Base-by-base conservation (phyloP, 192 early-diverging fungal species). In the Umbelopsis ramanniana region DNA sequence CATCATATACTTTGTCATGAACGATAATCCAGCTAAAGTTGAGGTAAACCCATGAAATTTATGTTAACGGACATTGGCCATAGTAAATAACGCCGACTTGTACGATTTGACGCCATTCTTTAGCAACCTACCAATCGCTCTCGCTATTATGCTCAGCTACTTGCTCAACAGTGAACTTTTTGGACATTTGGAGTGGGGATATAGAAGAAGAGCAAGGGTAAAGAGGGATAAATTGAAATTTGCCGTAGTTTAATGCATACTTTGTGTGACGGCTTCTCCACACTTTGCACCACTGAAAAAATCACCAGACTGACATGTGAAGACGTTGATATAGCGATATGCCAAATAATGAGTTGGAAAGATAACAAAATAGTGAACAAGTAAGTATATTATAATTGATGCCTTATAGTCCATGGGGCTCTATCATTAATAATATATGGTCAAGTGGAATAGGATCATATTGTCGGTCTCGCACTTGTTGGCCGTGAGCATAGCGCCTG, bases 1-100 rank as follows among this genome's bases (percentile, higher is more conserved):
- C 80, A 75, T 89, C 85, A 67, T 88, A 89, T 52, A 89, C 84
- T 47, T 85, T 84, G 50, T 73, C 83, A 46, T 89, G 82, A 46
- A 89, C 74, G 53, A 89, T 87, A 60, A 89, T 75, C 88, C 88
- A 89, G 69, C 85, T 75, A 29, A 29, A 29, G 29, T 29, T 29
- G 29, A 1, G 29, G 29, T 29, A 29, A 29, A 29, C 29, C 29
- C 29, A 29, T 29, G 29, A 3, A 29, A 29, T 29, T 29, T 29
- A 29, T 29, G 29, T 29, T 29, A 29, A 29, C 29, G 3, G 29
- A 29, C 29, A 29, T 29, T 29, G 29, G 3, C 29, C 1, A 2
- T 29, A 3, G 3, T 29, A 29, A 2, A 3, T 29, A 29, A 29
- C 3, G 29, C 29, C 29, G 29, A 29, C 29, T 29, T 29, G 29